These are phyloP conservation scores for Metschnikowia drakensbergensis DNA, from an alignment of 805 yeast species.

Conservation along the genomic window DNA sequence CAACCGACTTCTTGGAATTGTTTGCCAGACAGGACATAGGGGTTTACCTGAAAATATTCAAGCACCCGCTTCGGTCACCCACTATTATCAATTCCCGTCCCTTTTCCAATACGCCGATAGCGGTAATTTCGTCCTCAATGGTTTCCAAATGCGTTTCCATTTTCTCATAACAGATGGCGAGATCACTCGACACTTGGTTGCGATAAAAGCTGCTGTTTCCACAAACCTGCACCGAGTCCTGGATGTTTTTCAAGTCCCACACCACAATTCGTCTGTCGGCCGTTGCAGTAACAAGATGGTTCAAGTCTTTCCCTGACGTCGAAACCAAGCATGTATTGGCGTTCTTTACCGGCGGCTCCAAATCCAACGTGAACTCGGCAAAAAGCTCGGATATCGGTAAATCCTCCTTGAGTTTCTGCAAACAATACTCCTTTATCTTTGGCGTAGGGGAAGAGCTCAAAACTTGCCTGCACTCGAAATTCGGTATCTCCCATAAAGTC, in stretches of 20 bases:
- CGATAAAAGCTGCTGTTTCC: conserved; percentile 8
- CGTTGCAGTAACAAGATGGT: conserved; percentile 25
- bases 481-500: conserved; percentile 73
- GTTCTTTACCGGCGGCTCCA: conserved; percentile 11
- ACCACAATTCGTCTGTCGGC: conserved; percentile 25
- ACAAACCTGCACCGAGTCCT: conserved; percentile 7
- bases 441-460: conserved; percentile 21
- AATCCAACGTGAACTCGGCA: conserved; percentile 18
- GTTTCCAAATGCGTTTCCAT: not conserved
- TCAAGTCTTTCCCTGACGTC: not conserved
- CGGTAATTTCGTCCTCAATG: not conserved
- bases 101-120: not conserved
- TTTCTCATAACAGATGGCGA: conserved; percentile 17
- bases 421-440: conserved; percentile 21
- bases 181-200: conserved; percentile 12
- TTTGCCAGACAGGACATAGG: not conserved
- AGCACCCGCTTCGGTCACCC: not conserved
- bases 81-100: not conserved
- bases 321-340: conserved; percentile 9
- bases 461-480: conserved; percentile 49
- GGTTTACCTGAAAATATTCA: not conserved
- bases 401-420: conserved; percentile 22
- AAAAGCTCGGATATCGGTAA: conserved; percentile 18
- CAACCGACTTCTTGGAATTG: not conserved
- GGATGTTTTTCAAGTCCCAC: conserved; percentile 25